These are phyloP conservation scores for Aspergillaceae sp. DNA, from an alignment of 2,329 filamentous ascomycete species.

Conservation along the genomic window DNA sequence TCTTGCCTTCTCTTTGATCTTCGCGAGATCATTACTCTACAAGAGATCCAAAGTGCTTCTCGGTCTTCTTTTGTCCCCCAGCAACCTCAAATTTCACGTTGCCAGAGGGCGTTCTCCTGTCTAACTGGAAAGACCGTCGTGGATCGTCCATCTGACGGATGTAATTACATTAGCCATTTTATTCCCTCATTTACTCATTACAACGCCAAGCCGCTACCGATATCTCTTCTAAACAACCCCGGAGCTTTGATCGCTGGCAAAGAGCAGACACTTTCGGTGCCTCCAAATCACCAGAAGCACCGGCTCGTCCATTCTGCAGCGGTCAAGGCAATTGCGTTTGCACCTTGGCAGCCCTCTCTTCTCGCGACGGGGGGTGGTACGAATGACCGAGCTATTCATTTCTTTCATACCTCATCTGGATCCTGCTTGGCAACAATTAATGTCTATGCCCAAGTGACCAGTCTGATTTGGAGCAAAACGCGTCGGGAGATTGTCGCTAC, in stretches of 20 bases:
- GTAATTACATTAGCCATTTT: conserved; percentile 15
- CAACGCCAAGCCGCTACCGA: conserved; percentile 8
- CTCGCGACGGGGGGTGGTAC: conserved; percentile 87
- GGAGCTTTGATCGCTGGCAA: conserved; percentile 21
- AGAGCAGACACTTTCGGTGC: conserved; percentile 42
- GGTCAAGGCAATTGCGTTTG: conserved; percentile 94
- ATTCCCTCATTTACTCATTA: conserved; percentile 20
- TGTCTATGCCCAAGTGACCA: conserved; percentile 87
- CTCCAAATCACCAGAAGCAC: conserved; percentile 55
- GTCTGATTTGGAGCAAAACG: conserved; percentile 79
- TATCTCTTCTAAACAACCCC: conserved; percentile 16
- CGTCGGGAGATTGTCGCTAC: conserved; percentile 83
- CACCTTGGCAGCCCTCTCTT: conserved; percentile 81
- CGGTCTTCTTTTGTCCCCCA: conserved; percentile 4
- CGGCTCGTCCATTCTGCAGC: conserved; percentile 74
- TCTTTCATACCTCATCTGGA: conserved; percentile 80
- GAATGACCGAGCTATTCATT: conserved; percentile 92
- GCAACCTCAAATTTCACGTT: conserved; percentile 5
- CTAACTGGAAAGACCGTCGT: conserved; percentile 11
- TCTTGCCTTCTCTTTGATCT: conserved; percentile 72
- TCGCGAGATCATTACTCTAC: conserved; percentile 41
- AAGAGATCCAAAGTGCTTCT: conserved; percentile 2
- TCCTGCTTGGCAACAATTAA: conserved; percentile 81
- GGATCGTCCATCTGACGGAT: conserved; percentile 15
- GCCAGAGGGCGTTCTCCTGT: conserved; percentile 14